Percentiles rank a stretch among this genome's conserved stretches.
Conservation (phyloP, 345 rosid genomes). For the Garcia nutans region DNA sequence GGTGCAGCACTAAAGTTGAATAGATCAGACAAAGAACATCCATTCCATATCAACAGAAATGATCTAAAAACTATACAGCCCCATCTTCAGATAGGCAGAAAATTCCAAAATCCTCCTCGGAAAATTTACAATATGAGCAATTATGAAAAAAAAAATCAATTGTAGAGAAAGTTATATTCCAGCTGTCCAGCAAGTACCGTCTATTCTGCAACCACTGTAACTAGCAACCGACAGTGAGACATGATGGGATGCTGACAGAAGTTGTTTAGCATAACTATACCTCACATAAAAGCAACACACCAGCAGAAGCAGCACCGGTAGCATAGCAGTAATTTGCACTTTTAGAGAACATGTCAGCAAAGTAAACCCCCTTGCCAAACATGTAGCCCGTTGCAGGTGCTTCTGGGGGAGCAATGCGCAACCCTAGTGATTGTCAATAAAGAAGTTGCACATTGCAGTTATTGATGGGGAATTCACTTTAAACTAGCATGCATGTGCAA, state of each 20-base stretch:
- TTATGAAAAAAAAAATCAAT: background rate
- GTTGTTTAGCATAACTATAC: slow-evolving; percentile 25
- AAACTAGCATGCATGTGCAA: background rate
- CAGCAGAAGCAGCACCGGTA: slow-evolving; percentile 40
- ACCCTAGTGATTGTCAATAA: slow-evolving; percentile 47
- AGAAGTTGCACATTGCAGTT: slow-evolving; percentile 19
- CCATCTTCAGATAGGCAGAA: background rate
- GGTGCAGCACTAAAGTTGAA: background rate
- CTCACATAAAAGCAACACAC: slow-evolving; percentile 89
- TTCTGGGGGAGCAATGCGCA: slow-evolving; percentile 96
- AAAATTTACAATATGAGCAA: background rate
- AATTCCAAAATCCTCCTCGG: background rate
- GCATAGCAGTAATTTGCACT: slow-evolving; percentile 89
- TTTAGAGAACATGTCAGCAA: slow-evolving; percentile 97
- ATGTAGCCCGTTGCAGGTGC: slow-evolving; percentile 88
- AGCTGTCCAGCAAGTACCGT: background rate
- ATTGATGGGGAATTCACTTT: background rate
- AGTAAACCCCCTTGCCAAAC: slow-evolving; percentile 97
- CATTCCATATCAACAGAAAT: background rate
- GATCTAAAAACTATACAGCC: background rate
- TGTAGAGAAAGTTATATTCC: background rate
- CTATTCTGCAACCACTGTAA: background rate
- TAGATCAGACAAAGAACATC: background rate
- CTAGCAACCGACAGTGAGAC: background rate
- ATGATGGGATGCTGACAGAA: background rate